Evolutionary conservation across 2,329 filamentous ascomycete species (phyloP), one percentile per base, ranked within the genome.

Genomic region (Aspergillus ochraceus): DNA sequence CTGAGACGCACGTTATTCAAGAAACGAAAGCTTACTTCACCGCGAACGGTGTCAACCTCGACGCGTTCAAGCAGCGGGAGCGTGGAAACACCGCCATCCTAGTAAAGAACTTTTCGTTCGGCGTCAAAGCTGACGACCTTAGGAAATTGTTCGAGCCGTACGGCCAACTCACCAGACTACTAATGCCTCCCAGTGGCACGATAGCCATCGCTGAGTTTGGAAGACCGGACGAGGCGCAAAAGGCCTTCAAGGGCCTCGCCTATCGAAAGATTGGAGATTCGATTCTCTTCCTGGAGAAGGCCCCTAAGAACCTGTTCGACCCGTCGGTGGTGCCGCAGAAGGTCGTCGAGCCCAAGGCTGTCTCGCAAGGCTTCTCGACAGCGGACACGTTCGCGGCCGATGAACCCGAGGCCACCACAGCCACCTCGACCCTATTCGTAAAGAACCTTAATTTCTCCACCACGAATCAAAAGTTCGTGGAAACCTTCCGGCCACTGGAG

Each of bases 361-460:
- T 76, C 50, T 67, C 71, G n/a, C 75, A 78, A 66, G 75, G 74
- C 47, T 78, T 77, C 66, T 77, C 71, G 42, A 77, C 75, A 4
- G 70, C 76, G 6, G 76, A 79, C 59, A 77, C 76, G 5, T 79
- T 79, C 51, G 72, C 75, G n/a, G 73, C 75, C 17, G 75, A 75
- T 26, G 76, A 78, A 52, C 59, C 68, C 36, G 75, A 76, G 52
- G 64, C 70, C 29, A 63, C 62, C 6, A 69, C 81, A 10, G 86
- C 91, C 68, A 89, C 89, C 17, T 86, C 87, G n/a, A 96, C 94
- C 4, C 81, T 99, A 17, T 98, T 95, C 76, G 89, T 99, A 67
- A 90, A 92, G 71, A 98, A 98, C 77, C 84, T 99, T 68, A 96
- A 93, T 80, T 99, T 98, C 77, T 81, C 87, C 57, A 99, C 95